A percentile compares a stretch with the other conserved stretches of the same genome.
These are phyloP conservation scores for Solanum chmielewskii DNA, from an alignment of 257 asterid species.

Conservation along the genomic window DNA sequence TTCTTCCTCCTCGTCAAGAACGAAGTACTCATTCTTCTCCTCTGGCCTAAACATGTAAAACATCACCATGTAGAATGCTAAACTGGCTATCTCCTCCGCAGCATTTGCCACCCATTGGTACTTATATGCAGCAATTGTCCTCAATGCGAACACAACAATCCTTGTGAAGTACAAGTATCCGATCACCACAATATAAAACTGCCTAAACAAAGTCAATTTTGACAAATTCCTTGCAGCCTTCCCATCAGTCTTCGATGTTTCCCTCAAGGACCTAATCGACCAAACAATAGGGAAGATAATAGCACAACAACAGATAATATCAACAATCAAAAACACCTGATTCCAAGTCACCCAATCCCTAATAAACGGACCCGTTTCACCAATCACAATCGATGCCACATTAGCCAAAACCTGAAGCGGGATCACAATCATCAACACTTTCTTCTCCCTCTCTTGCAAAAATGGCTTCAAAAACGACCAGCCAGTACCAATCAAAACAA, in stretches of 20 bases:
- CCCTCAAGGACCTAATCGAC: conserved; percentile 94
- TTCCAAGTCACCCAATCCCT: conserved; percentile 96
- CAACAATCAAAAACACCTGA: conserved; percentile 81
- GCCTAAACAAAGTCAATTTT: conserved; percentile 83
- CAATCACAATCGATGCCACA: conserved; percentile 79
- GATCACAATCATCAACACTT: conserved; percentile 93
- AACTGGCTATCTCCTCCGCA: conserved; percentile 84
- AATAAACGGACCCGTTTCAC: conserved; percentile 92
- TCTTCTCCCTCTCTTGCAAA: conserved; percentile 88
- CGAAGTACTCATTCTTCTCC: conserved; percentile 85
- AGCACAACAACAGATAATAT: conserved; percentile 82
- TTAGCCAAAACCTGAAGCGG: conserved; percentile 92
- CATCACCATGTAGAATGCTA: conserved; percentile 68
- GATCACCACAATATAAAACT: conserved; percentile 82
- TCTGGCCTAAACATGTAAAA: conserved; percentile 97
- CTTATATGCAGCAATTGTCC: conserved; percentile 87
- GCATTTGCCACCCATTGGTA: conserved; percentile 96
- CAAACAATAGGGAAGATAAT: conserved; percentile 92
- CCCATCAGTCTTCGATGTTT: conserved; percentile 92
- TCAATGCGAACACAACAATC: conserved; percentile 83
- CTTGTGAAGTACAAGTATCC: conserved; percentile 92
- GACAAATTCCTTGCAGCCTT: conserved; percentile 94
- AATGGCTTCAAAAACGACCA: conserved; percentile 92
- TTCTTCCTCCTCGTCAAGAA: conserved; percentile 83
- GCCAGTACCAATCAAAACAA: conserved; percentile 80